Base-by-base conservation (phyloP, 1,284 basidiomycete species). In the Boletus calvinii region DNA sequence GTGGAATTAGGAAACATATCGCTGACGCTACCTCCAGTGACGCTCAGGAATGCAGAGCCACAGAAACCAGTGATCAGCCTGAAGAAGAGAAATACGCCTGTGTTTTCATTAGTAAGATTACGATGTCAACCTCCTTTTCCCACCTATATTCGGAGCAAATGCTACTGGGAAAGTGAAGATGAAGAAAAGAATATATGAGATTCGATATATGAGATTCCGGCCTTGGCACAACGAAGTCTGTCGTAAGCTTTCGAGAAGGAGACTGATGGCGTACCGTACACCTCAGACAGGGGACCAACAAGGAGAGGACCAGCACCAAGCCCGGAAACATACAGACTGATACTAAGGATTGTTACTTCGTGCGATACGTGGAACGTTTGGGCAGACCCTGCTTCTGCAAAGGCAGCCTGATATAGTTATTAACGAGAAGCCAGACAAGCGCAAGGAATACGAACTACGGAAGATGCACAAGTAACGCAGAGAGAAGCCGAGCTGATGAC, bases 1-100 rank as follows among this genome's bases (percentile, higher is more conserved):
- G 78, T 73, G 0, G 69, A 62, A 56, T 88, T 82, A 0, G 72
- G 66, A 61, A 91, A 93, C 52, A 92, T 65, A 65, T 93, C 92
- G 18, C 83, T 83, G 17, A 93, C 80, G 44, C 83, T 85, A 3
- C 91, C 91, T 0, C 92, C 92, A 0, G 87, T 84, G 1, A 94
- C 90, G 52, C 81, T 85, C 20, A 94, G 71, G 67, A 94, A 94
- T 0, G 89, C 84, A 0, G 86, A 74, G 1, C 90, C 80, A 53
- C 77, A 81, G 48, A 87, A 79, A 0, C 90, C 91, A 5, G 70
- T 70, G 24, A 78, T 56, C 54, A 76, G 74, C 13, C 78, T 72
- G 54, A 78, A 79, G 20, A 79, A 61, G 37, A 84, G 64, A 52
- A 77, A 73, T 5, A 77, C 72, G 3, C 67, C 72, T 72, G 45